phyloP scores from a whole-genome alignment of 257 asterid species.

The Fraxinus anomala region DNA sequence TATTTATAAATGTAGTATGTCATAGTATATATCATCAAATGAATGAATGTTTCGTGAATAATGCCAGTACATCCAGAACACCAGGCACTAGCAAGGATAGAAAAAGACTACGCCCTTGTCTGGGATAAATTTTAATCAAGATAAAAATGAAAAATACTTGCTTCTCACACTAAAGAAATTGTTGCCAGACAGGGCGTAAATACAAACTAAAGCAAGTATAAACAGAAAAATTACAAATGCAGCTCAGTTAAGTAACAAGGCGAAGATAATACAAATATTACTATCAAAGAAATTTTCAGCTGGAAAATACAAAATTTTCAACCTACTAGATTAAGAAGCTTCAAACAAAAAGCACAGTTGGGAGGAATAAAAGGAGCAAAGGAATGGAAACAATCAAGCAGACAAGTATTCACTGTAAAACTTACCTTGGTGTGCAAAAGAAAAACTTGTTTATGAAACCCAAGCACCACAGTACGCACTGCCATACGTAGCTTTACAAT shows the following conservation, averaged over 20 bases:
- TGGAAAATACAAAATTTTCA: slow-evolving; percentile 5
- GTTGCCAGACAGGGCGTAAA: not conserved
- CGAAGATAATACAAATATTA: not conserved
- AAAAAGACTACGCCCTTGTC: not conserved
- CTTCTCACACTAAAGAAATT: no score
- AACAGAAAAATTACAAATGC: not conserved
- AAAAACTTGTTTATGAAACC: slow-evolving; percentile 72
- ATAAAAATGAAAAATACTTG: no score
- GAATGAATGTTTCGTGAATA: not conserved
- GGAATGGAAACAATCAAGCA: slow-evolving; percentile 12
- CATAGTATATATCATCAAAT: not conserved
- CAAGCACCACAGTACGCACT: slow-evolving; percentile 88
- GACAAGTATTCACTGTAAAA: slow-evolving; percentile 15
- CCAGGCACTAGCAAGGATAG: not conserved
- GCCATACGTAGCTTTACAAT: slow-evolving; percentile 36
- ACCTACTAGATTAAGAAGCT: slow-evolving; percentile 4
- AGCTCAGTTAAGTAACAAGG: not conserved
- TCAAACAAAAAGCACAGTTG: slow-evolving; percentile 5
- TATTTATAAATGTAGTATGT: not conserved
- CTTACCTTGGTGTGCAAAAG: slow-evolving; percentile 85
- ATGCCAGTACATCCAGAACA: not conserved
- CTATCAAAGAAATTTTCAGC: not conserved
- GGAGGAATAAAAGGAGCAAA: not conserved
- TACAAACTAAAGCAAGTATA: not conserved
- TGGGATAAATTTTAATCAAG: no score